Evolutionary conservation across 441 rosid species (phyloP), one percentile per base, ranked within the genome.

Genomic region (Erodium moschatum): DNA sequence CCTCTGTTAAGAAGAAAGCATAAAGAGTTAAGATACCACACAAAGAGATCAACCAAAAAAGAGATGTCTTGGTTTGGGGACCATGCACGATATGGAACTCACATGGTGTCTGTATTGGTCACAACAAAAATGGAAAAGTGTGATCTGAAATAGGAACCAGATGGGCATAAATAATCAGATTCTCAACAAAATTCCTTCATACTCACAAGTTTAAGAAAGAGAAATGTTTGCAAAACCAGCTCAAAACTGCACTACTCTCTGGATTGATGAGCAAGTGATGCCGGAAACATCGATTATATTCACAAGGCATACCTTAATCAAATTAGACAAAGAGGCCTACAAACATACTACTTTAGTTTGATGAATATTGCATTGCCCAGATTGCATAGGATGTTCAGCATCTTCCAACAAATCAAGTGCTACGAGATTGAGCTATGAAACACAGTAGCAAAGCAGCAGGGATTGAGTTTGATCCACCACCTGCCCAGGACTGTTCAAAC

Each of bases 281-380:
- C 66, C 6, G 64, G 73, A 18, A 48, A 68, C 2, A 6, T 10
- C n/a, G 19, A 44, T 8, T 72, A 80, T 78, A 71, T 78, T 33
- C 6, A 5, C 38, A 5, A 1, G 4, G 6, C 38, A 66, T 58
- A 54, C 73, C 79, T 48, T 72, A 72, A 76, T 50, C 8, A 50
- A 16, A 62, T 61, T 15, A 52, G 40, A 16, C 4, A 58, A 67
- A 0, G 18, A 73, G 67, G 54, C 52, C 67, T 8, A 69, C 29
- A 67, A 35, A 10, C 48, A 50, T 13, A 9, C 29, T n/a, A 67
- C 60, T 52, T 72, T 44, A 68, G 29, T 62, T 29, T 27, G 73
- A 52, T 29, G 65, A 16, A 52, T 52, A 52, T 52, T 52, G 58
- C 4, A n/a, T 15, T 3, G 6, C 19, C 4, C 58, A 50, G 19